Conservation (phyloP, 1,284 basidiomycete species). For the Ustilago xerochloae region DNA sequence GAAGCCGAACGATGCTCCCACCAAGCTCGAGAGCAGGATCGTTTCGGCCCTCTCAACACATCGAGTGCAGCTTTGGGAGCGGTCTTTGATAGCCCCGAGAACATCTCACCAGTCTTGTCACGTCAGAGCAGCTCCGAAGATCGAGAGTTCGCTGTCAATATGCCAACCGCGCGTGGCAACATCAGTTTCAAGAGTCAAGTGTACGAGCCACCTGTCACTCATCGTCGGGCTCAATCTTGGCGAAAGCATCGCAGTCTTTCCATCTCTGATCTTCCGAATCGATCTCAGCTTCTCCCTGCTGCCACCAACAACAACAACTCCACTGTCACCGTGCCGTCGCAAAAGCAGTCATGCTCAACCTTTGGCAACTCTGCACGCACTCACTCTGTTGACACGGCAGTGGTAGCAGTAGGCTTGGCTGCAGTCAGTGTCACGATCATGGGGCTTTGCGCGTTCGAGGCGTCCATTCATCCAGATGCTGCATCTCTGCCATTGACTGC, state of each 20-base stretch:
- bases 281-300: not conserved
- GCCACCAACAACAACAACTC: not conserved
- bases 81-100: slow-evolving; percentile 21
- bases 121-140: slow-evolving; percentile 38
- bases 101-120: slow-evolving; percentile 19
- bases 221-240: slow-evolving; percentile 33
- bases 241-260: slow-evolving; percentile 41
- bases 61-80: not conserved
- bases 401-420: slow-evolving; percentile 43
- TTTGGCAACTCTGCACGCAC: slow-evolving; percentile 7
- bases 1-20: slow-evolving; percentile 12
- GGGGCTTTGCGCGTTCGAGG: slow-evolving; percentile 41
- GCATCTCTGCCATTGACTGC: slow-evolving; percentile 46
- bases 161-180: not conserved
- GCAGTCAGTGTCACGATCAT: slow-evolving; percentile 40
- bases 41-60: not conserved
- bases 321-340: no score
- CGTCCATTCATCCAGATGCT: slow-evolving; percentile 42
- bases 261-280: slow-evolving; percentile 22
- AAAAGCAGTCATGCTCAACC: slow-evolving; percentile 1
- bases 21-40: not conserved
- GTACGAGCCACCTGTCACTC: slow-evolving; percentile 25
- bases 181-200: slow-evolving; percentile 27
- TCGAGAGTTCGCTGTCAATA: not conserved
- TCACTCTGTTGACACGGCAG: slow-evolving; percentile 11